These are phyloP conservation scores for Euclidium syriacum DNA, from an alignment of 345 rosid genomes.

Conservation along the genomic window DNA sequence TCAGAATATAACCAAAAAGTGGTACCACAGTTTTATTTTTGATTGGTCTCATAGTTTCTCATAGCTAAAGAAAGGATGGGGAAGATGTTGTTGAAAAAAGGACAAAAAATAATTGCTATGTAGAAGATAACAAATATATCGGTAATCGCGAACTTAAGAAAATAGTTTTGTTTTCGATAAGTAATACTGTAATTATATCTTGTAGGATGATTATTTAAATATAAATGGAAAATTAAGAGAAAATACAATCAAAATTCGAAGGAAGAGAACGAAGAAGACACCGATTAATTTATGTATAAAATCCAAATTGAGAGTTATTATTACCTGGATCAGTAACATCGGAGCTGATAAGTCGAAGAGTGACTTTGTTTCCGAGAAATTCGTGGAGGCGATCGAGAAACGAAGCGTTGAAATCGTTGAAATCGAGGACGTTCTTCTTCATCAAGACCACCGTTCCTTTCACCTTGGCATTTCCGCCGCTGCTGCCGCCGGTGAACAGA, in stretches of 20 bases:
- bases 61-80: neutral
- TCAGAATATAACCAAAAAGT: neutral
- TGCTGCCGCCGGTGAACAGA: conserved; percentile 21
- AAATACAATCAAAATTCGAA: too few relatives aligned
- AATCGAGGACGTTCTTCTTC: conserved; percentile 84
- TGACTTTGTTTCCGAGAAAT: conserved; percentile 50
- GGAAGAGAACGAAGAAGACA: neutral
- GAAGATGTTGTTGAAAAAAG: too few relatives aligned
- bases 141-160: neutral
- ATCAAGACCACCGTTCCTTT: conserved; percentile 71
- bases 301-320: neutral
- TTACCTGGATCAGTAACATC: conserved; percentile 39
- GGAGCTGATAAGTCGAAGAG: conserved; percentile 74
- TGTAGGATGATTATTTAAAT: too few relatives aligned
- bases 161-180: too few relatives aligned
- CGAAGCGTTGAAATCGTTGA: conserved; percentile 68
- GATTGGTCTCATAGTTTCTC: neutral
- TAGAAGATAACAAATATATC: conserved; percentile 11
- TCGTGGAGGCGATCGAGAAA: conserved; percentile 62
- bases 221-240: too few relatives aligned
- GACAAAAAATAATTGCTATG: neutral
- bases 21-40: neutral
- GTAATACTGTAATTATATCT: too few relatives aligned
- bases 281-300: neutral
- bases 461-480: conserved; percentile 31